phyloP scores from a whole-genome alignment of 805 yeast genomes.

The Sungouiella blattae region DNA sequence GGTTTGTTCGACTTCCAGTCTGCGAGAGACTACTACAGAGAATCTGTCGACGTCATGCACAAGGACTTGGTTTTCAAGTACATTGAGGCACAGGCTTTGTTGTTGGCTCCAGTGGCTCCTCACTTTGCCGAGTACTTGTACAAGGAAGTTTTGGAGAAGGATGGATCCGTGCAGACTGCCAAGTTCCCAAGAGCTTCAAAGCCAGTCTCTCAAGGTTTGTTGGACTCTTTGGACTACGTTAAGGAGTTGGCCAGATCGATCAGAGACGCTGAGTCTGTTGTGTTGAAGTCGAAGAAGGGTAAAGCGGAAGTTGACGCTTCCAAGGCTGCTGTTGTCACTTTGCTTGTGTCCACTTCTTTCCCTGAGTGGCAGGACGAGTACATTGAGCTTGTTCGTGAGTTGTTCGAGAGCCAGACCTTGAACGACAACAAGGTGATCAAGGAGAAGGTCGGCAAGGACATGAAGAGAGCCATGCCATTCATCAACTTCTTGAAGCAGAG shows the following conservation, averaged over 20 bases:
- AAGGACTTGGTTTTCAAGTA: slow-evolving; percentile 74
- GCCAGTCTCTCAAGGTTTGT: slow-evolving; percentile 57
- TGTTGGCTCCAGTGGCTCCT: slow-evolving; percentile 91
- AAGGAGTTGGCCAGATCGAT: slow-evolving; percentile 75
- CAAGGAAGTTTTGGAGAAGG: slow-evolving; percentile 72
- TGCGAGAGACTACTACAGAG: slow-evolving; percentile 95
- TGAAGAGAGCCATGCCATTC: slow-evolving; percentile 98
- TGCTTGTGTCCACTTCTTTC: slow-evolving; percentile 76
- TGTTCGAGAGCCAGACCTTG: slow-evolving; percentile 61
- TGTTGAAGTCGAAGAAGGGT: slow-evolving; percentile 79
- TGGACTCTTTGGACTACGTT: slow-evolving; percentile 74
- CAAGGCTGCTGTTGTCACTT: slow-evolving; percentile 67
- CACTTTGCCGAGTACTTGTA: slow-evolving; percentile 90
- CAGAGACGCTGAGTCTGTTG: slow-evolving; percentile 89
- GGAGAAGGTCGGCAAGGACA: slow-evolving; percentile 74
- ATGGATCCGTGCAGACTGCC: slow-evolving; percentile 67
- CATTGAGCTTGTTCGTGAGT: slow-evolving; percentile 67
- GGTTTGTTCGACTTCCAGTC: slow-evolving; percentile 94
- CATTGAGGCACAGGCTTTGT: slow-evolving; percentile 80
- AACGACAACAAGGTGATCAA: slow-evolving; percentile 63
- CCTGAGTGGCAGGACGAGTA: slow-evolving; percentile 65
- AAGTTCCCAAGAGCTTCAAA: slow-evolving; percentile 74
- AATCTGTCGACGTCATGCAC: slow-evolving; percentile 70
- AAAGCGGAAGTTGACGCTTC: slow-evolving; percentile 71
- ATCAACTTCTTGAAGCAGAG: slow-evolving; percentile 82